Percentiles rank a stretch among this genome's conserved stretches.
Evolutionary conservation across 2,329 filamentous ascomycete species (phyloP).

Genomic region (Cladophialophora psammophila): DNA sequence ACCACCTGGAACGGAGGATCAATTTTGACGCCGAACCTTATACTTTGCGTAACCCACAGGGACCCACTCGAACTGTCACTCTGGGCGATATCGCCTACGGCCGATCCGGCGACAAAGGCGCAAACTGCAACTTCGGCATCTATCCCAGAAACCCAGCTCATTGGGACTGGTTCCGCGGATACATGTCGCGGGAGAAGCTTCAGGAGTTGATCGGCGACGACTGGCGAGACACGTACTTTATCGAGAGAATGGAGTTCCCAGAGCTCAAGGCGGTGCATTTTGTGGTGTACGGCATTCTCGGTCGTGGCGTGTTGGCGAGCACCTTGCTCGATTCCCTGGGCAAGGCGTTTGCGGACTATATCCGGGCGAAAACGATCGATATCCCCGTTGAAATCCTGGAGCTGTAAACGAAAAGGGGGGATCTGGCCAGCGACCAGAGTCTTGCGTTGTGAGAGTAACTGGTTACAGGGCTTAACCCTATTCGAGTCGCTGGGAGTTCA

Average conservation of each 20-base stretch:
- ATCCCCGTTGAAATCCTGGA: conserved; percentile 44
- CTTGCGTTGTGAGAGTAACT: background rate
- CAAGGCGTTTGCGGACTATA: conserved; percentile 62
- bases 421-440: background rate
- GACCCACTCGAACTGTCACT: conserved; percentile 43
- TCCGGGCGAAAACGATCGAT: conserved; percentile 54
- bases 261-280: conserved; percentile 58
- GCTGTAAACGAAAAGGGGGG: background rate
- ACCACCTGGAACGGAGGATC: conserved; percentile 6
- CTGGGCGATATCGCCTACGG: conserved; percentile 55
- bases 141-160: conserved; percentile 42
- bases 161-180: conserved; percentile 49
- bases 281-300: conserved; percentile 58
- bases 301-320: conserved; percentile 57
- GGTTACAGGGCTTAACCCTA: background rate
- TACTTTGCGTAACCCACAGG: conserved; percentile 14
- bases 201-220: conserved; percentile 54
- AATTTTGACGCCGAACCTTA: conserved; percentile 35
- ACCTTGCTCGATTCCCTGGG: conserved; percentile 59
- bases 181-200: conserved; percentile 51
- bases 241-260: conserved; percentile 58
- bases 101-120: conserved; percentile 52
- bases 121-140: conserved; percentile 53
- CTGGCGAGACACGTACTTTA: conserved; percentile 51
- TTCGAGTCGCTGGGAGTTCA: too few relatives aligned